phyloP scores from a whole-genome alignment of 305 asterid species.

The Fraxinus velutina region DNA sequence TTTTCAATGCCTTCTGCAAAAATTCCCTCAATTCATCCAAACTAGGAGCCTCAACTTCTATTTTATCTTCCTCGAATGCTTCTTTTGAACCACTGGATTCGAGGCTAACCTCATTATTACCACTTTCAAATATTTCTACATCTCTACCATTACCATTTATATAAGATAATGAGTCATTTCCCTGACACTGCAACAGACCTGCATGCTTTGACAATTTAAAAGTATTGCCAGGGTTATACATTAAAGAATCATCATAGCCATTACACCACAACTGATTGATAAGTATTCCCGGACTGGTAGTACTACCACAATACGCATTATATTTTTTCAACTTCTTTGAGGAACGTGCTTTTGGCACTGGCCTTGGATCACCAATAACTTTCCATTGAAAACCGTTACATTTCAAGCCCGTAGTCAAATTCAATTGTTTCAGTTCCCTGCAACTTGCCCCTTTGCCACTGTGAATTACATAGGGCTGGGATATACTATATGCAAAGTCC shows the following conservation, averaged over 20 bases:
- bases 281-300: constrained; percentile 25
- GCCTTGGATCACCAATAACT: constrained; percentile 31
- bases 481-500: constrained; percentile 46
- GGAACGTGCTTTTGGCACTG: constrained; percentile 20
- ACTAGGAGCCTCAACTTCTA: constrained; percentile 44
- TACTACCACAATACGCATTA: constrained; percentile 22
- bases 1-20: constrained; percentile 74
- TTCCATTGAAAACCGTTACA: constrained; percentile 27
- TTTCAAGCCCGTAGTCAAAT: constrained; percentile 28
- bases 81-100: constrained; percentile 43
- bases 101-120: constrained; percentile 30
- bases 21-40: constrained; percentile 74
- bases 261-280: constrained; percentile 28
- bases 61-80: constrained; percentile 35
- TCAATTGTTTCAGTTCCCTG: constrained; percentile 26
- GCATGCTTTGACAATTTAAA: constrained; percentile 35
- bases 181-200: constrained; percentile 56
- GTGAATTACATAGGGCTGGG: constrained; percentile 40
- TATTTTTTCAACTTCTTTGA: constrained; percentile 39
- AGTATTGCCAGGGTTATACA: constrained; percentile 25
- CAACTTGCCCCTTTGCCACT: constrained; percentile 40
- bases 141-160: constrained; percentile 59
- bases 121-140: constrained; percentile 43
- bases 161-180: constrained; percentile 78
- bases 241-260: constrained; percentile 29